These are phyloP conservation scores for Orobanche coerulescens DNA, from an alignment of 257 asterid genomes.

Conservation along the genomic window DNA sequence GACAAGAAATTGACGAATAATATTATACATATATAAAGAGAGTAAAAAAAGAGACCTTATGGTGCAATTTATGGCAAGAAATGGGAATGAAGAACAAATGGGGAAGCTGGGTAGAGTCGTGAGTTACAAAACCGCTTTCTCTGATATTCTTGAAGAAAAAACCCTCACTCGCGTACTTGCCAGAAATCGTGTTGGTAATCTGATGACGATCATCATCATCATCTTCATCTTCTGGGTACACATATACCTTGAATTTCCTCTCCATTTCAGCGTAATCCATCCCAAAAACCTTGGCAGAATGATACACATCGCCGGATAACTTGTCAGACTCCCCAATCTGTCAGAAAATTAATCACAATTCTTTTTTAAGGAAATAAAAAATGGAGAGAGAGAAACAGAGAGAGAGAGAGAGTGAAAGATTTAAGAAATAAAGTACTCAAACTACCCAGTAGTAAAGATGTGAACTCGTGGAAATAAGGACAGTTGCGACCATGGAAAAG, in stretches of 20 bases:
- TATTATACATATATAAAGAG: too few relatives aligned
- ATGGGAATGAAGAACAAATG: slow-evolving; percentile 58
- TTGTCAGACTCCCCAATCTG: background rate
- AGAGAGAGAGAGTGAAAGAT: background rate
- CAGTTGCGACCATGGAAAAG: background rate
- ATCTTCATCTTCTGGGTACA: slow-evolving; percentile 41
- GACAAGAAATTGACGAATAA: background rate
- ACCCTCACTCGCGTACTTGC: slow-evolving; percentile 56
- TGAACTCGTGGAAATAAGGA: background rate
- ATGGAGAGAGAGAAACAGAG: background rate
- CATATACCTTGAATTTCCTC: slow-evolving; percentile 48
- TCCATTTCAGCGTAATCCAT: slow-evolving; percentile 53
- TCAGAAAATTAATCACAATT: too few relatives aligned
- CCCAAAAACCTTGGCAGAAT: slow-evolving; percentile 34
- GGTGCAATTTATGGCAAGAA: slow-evolving; percentile 45
- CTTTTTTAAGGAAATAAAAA: background rate
- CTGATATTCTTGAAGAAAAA: slow-evolving; percentile 49
- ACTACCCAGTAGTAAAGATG: background rate
- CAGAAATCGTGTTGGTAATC: slow-evolving; percentile 32
- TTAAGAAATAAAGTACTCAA: background rate
- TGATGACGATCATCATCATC: slow-evolving; percentile 30
- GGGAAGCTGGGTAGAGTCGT: slow-evolving; percentile 45
- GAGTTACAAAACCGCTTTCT: slow-evolving; percentile 39
- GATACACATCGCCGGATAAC: slow-evolving; percentile 32
- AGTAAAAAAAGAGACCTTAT: background rate